Evolutionary conservation across 108 stramenopile species (phyloP).

Genomic region (Nitzschia inconspicua): DNA sequence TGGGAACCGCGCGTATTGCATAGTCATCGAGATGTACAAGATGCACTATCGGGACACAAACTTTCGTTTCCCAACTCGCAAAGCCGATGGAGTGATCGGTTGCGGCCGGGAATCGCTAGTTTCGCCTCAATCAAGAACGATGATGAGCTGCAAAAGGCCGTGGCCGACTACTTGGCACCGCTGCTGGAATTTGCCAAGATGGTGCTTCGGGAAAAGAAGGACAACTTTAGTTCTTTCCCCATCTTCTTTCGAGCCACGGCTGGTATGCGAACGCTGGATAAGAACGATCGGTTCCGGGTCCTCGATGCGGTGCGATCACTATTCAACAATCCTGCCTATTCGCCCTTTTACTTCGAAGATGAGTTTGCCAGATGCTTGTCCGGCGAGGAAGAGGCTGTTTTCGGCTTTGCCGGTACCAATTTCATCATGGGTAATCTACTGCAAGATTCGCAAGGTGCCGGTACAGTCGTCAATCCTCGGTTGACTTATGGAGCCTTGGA

Average conservation of each 20-base stretch:
- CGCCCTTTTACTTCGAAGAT: constrained; percentile 68
- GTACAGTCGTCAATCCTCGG: constrained; percentile 45
- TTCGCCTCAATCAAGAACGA: constrained; percentile 52
- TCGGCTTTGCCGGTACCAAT: constrained; percentile 84
- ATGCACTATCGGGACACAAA: constrained; percentile 30
- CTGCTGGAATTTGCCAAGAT: constrained; percentile 82
- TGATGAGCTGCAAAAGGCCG: constrained; percentile 37
- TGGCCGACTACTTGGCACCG: constrained; percentile 71
- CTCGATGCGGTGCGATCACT: constrained; percentile 55
- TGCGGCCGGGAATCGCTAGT: constrained; percentile 72
- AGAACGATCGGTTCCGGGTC: constrained; percentile 44
- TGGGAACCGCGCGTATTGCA: constrained; percentile 57
- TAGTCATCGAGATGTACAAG: constrained; percentile 25
- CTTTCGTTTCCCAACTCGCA: constrained; percentile 65
- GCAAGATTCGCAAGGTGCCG: constrained; percentile 52
- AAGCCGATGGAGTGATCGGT: constrained; percentile 83
- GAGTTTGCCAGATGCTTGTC: constrained; percentile 77
- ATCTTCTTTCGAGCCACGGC: constrained; percentile 95
- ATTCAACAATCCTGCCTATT: constrained; percentile 49
- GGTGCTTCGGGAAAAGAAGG: constrained; percentile 67
- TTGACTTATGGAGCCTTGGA: constrained; percentile 88
- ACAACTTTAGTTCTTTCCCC: constrained; percentile 62
- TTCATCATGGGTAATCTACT: constrained; percentile 71
- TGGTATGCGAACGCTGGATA: constrained; percentile 78
- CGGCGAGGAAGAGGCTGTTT: constrained; percentile 94